phyloP scores from a whole-genome alignment of 176 grass and related monocot species.

The Raddia guianensis region DNA sequence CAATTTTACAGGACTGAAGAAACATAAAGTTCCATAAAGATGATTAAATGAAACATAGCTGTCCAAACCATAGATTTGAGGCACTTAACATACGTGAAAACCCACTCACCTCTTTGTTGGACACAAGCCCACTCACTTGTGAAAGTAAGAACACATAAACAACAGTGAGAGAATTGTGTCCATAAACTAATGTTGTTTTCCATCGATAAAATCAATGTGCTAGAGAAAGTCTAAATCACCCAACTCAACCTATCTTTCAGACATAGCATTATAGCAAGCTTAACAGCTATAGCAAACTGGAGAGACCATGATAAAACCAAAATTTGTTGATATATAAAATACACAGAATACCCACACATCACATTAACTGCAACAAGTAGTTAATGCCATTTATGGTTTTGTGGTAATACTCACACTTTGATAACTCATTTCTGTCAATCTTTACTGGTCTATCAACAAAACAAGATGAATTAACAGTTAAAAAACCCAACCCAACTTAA shows the following conservation, averaged over 20 bases:
- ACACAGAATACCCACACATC: background rate
- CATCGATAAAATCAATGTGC: no score
- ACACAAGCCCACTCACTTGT: no score
- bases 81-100: conserved; percentile 13
- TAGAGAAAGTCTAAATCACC: no score
- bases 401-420: background rate
- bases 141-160: no score
- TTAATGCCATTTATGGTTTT: background rate
- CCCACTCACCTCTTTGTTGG: background rate
- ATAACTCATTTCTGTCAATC: background rate
- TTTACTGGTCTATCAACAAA: background rate
- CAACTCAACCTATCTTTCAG: background rate
- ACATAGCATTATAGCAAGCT: background rate
- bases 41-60: background rate
- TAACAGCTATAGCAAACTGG: background rate
- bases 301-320: background rate
- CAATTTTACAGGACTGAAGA: background rate
- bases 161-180: no score
- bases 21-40: background rate
- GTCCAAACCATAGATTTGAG: background rate
- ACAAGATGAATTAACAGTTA: conserved; percentile 7
- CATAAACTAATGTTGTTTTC: no score
- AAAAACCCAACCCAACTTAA: background rate
- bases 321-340: background rate
- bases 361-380: background rate